phyloP scores from a whole-genome alignment of 306 rosid species.

The Argentina anserina region DNA sequence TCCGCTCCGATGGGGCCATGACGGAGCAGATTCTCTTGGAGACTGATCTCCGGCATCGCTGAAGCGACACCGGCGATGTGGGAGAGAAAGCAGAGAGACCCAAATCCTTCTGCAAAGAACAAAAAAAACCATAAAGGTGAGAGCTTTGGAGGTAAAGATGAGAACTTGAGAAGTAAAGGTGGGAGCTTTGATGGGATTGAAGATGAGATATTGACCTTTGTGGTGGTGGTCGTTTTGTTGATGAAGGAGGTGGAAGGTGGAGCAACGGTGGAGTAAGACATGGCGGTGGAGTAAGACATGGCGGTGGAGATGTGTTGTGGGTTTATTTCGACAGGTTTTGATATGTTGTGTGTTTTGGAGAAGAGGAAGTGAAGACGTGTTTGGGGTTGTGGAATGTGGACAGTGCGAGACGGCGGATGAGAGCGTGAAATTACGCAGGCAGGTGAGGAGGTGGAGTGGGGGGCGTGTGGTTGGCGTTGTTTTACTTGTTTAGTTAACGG shows the following conservation, averaged over 20 bases:
- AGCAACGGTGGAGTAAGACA: slow-evolving; percentile 61
- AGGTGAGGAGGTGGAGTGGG: too few relatives aligned
- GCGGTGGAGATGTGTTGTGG: not conserved
- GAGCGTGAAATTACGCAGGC: not conserved
- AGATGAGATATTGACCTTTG: slow-evolving; percentile 36
- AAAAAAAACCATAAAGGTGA: not conserved
- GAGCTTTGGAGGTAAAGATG: not conserved
- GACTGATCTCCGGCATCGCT: slow-evolving; percentile 37
- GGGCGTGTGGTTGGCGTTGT: not conserved
- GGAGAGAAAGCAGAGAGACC: slow-evolving; percentile 44
- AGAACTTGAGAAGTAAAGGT: not conserved
- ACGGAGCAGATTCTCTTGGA: slow-evolving; percentile 60
- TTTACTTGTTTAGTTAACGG: not conserved
- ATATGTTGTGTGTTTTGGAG: not conserved
- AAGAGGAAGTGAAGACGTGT: not conserved
- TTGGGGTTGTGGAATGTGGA: not conserved
- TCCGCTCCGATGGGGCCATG: slow-evolving; percentile 70
- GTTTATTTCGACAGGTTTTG: not conserved
- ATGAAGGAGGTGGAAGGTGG: slow-evolving; percentile 45
- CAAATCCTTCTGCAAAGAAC: slow-evolving; percentile 39
- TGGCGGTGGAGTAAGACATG: slow-evolving; percentile 21
- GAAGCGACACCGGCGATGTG: slow-evolving; percentile 28
- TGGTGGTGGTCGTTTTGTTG: slow-evolving; percentile 15
- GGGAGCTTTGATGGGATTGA: not conserved
- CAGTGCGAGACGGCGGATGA: slow-evolving; percentile 5